Evolutionary conservation across 345 rosid genomes (phyloP).

Genomic region (Salix brachista): DNA sequence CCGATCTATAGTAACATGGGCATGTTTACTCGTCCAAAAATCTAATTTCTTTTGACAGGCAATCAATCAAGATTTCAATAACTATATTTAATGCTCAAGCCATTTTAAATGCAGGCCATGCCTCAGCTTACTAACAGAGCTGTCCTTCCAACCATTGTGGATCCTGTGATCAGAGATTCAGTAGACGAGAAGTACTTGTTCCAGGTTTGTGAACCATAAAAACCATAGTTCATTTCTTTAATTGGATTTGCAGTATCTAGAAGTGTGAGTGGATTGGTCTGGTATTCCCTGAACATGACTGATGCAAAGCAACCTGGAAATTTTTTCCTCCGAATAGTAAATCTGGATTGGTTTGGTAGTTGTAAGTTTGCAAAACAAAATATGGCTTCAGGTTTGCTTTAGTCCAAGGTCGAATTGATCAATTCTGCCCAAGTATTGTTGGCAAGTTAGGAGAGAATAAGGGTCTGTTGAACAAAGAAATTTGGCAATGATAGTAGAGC

Average conservation of each 20-base stretch:
- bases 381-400: neutral
- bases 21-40: constrained; percentile 16
- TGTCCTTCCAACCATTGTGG: constrained; percentile 75
- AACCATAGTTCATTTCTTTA: neutral
- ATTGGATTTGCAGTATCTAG: neutral
- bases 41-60: neutral
- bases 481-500: neutral
- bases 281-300: neutral
- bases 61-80: neutral
- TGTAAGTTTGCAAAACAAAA: neutral
- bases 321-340: neutral
- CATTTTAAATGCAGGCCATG: constrained; percentile 69
- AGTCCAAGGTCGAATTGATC: neutral
- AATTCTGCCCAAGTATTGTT: neutral
- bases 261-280: neutral
- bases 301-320: neutral
- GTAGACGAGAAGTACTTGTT: constrained; percentile 83
- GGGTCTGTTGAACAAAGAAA: neutral
- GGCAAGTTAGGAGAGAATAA: neutral
- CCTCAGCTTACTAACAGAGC: constrained; percentile 93
- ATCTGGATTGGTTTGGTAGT: neutral
- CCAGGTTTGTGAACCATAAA: constrained; percentile 58
- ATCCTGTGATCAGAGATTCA: constrained; percentile 67
- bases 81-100: constrained; percentile 5
- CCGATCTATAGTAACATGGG: constrained; percentile 96